phyloP scores from a whole-genome alignment of 2,329 filamentous ascomycete genomes.

The Sclerotinia minor region DNA sequence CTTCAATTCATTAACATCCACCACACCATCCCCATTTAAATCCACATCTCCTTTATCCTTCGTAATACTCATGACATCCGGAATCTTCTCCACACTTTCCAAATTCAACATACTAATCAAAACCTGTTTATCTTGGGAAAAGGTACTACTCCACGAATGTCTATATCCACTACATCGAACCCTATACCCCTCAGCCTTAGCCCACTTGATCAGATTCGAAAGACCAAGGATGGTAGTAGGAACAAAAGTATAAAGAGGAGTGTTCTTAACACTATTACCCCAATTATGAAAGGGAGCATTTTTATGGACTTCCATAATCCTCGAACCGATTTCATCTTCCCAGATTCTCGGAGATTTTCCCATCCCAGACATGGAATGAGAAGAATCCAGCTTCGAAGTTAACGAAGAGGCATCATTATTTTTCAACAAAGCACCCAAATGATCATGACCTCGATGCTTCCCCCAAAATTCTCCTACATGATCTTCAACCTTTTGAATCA shows the following conservation, averaged over 20 bases:
- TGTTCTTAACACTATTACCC: constrained; percentile 46
- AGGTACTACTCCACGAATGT: constrained; percentile 48
- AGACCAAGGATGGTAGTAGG: constrained; percentile 46
- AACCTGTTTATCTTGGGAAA: constrained; percentile 46
- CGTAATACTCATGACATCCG: constrained; percentile 43
- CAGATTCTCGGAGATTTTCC: constrained; percentile 37
- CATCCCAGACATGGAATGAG: not conserved
- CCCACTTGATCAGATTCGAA: constrained; percentile 46
- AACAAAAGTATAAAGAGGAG: constrained; percentile 46
- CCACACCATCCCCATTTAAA: not conserved
- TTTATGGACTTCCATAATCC: constrained; percentile 42
- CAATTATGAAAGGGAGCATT: constrained; percentile 46
- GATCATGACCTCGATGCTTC: constrained; percentile 1
- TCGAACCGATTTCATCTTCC: constrained; percentile 40
- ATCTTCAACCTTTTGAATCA: constrained; percentile 26
- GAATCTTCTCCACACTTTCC: constrained; percentile 43
- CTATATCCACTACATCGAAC: constrained; percentile 48
- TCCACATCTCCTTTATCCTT: not conserved
- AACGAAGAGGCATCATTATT: not conserved
- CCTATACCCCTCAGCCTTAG: constrained; percentile 42
- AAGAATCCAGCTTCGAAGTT: not conserved
- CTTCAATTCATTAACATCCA: constrained; percentile 22
- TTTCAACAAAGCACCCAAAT: not conserved
- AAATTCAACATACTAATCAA: constrained; percentile 48
- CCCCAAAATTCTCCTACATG: constrained; percentile 24